Evolutionary conservation across 495 filamentous ascomycete genomes (phyloP).

Genomic region (Letharia columbiana): DNA sequence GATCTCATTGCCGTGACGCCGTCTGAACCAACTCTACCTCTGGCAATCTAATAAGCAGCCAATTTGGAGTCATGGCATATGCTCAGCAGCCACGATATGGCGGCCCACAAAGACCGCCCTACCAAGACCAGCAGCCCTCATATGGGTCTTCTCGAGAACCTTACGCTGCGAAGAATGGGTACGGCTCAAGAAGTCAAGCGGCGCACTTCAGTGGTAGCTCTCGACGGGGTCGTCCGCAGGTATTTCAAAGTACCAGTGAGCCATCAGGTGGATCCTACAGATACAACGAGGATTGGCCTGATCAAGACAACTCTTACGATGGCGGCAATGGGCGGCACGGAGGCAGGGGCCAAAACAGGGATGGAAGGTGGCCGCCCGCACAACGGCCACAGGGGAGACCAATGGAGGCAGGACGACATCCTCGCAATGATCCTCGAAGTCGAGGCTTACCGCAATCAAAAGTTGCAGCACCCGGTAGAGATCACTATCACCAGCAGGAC

Average conservation of each 20-base stretch:
- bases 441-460: conserved; percentile 3
- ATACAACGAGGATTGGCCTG: conserved; percentile 7
- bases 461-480: conserved; percentile 3
- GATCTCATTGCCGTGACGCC: not conserved
- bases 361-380: conserved; percentile 10
- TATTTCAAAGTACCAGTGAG: not conserved
- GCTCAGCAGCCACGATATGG: conserved; percentile 15
- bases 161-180: conserved; percentile 7
- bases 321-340: conserved; percentile 1
- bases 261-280: conserved; percentile 1
- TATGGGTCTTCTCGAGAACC: conserved; percentile 12
- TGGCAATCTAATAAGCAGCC: not conserved
- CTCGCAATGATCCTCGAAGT: conserved; percentile 19
- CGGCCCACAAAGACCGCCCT: conserved; percentile 6
- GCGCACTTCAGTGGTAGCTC: conserved; percentile 3
- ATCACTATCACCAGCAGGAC: conserved; percentile 5
- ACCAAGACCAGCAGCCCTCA: conserved; percentile 10
- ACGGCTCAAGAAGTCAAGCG: conserved; percentile 2
- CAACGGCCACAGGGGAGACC: conserved; percentile 3
- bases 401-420: not conserved
- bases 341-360: conserved; percentile 2
- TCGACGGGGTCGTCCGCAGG: conserved; percentile 2
- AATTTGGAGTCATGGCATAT: conserved; percentile 9
- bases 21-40: not conserved
- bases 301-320: not conserved